phyloP scores from a whole-genome alignment of 306 rosid genomes.

The Hippophae gyantsensis region DNA sequence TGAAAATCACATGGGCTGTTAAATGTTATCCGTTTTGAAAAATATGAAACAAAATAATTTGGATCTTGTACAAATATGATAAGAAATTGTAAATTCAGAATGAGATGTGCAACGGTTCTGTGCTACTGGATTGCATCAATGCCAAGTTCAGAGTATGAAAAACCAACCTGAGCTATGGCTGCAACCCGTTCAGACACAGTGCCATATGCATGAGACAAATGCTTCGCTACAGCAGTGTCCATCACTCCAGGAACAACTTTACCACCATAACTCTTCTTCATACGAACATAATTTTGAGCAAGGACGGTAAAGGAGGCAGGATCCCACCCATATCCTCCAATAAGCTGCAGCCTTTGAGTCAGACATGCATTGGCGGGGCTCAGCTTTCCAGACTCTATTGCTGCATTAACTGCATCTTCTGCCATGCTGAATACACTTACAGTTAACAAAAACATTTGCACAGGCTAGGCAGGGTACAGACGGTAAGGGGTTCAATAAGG shows the following conservation, averaged over 20 bases:
- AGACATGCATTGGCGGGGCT: slow-evolving; percentile 52
- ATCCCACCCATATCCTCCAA: slow-evolving; percentile 95
- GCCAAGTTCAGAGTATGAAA: slow-evolving; percentile 13
- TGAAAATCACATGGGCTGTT: slow-evolving; percentile 20
- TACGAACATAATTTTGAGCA: slow-evolving; percentile 83
- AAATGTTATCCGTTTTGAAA: slow-evolving; percentile 1
- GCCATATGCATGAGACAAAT: slow-evolving; percentile 88
- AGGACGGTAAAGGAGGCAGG: slow-evolving; percentile 82
- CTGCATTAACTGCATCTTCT: slow-evolving; percentile 93
- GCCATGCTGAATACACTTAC: slow-evolving; percentile 74
- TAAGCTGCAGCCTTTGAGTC: slow-evolving; percentile 48
- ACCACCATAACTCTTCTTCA: slow-evolving; percentile 65
- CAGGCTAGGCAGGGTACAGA: background rate
- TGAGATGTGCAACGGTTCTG: too few relatives aligned
- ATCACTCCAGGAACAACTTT: slow-evolving; percentile 86
- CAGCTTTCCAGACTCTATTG: slow-evolving; percentile 88
- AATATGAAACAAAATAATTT: background rate
- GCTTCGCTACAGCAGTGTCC: slow-evolving; percentile 85
- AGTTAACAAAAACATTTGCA: slow-evolving; percentile 25
- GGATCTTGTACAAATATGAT: background rate
- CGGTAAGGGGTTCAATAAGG: too few relatives aligned
- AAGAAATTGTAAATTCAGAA: background rate
- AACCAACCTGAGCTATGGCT: slow-evolving; percentile 80
- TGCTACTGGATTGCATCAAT: background rate
- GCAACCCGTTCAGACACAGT: slow-evolving; percentile 80